Conservation (phyloP, 805 yeast species). For the Metschnikowia shivogae region DNA sequence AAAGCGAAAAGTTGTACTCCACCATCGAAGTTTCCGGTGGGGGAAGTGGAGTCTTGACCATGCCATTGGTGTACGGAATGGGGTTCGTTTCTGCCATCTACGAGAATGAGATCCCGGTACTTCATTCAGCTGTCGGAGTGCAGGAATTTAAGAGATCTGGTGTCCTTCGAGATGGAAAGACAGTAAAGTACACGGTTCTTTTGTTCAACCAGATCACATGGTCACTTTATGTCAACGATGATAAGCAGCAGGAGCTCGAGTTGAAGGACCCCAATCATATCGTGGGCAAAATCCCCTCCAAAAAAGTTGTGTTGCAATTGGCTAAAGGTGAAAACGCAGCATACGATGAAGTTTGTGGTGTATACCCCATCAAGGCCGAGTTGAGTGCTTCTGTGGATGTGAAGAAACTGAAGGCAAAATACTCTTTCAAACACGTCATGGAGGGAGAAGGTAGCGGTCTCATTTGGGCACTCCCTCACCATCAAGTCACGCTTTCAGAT, state of each 20-base stretch:
- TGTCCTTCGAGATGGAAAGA: slow-evolving; percentile 23
- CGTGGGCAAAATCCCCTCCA: slow-evolving; percentile 13
- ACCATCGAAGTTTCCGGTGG: slow-evolving; percentile 19
- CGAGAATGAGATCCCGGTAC: slow-evolving; percentile 20
- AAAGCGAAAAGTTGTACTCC: slow-evolving; percentile 32
- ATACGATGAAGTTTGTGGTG: slow-evolving; percentile 63
- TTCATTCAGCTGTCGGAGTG: slow-evolving; percentile 65
- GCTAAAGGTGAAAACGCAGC: slow-evolving; percentile 43
- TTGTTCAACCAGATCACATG: slow-evolving; percentile 58
- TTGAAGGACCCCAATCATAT: slow-evolving; percentile 35
- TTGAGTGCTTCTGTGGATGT: slow-evolving; percentile 35
- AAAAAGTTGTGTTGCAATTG: slow-evolving; percentile 50
- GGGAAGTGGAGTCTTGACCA: slow-evolving; percentile 36
- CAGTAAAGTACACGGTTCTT: slow-evolving; percentile 51
- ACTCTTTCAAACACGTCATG: slow-evolving; percentile 27
- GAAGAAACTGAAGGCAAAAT: slow-evolving; percentile 21
- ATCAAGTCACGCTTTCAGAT: slow-evolving; percentile 35
- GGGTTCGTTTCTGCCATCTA: slow-evolving; percentile 69
- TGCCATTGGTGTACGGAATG: slow-evolving; percentile 76
- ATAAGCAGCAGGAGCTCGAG: slow-evolving; percentile 27
- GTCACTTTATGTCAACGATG: slow-evolving; percentile 58
- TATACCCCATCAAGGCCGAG: slow-evolving; percentile 48
- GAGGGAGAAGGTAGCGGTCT: slow-evolving; percentile 29
- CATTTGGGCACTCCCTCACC: slow-evolving; percentile 54
- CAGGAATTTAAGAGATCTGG: slow-evolving; percentile 40